phyloP scores from a whole-genome alignment of 2,329 filamentous ascomycete species.

The Ilyonectria sp. region DNA sequence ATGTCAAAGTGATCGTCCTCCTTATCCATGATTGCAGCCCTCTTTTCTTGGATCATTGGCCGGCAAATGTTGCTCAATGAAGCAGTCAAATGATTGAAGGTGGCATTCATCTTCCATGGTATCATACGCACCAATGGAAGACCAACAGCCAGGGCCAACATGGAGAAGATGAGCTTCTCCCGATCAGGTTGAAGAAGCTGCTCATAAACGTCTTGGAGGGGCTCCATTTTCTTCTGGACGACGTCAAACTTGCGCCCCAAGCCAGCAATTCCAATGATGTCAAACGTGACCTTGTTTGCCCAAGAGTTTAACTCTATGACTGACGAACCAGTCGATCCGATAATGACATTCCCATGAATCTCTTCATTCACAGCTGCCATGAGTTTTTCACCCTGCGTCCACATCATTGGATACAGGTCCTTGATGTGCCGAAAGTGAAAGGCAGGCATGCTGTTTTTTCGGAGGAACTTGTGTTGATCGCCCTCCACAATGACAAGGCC shows the following conservation, averaged over 20 bases:
- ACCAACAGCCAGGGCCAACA: conserved; percentile 34
- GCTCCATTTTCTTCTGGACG: conserved; percentile 53
- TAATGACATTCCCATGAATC: conserved; percentile 32
- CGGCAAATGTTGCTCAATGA: conserved; percentile 31
- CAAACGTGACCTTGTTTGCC: conserved; percentile 69
- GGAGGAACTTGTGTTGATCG: conserved; percentile 77
- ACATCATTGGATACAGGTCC: conserved; percentile 79
- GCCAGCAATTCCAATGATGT: conserved; percentile 73
- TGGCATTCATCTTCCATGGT: conserved; percentile 41
- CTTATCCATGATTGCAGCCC: conserved; percentile 61
- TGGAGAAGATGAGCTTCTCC: conserved; percentile 60
- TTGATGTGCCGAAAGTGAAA: conserved; percentile 80
- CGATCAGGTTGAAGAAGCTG: conserved; percentile 62
- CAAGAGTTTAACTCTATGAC: conserved; percentile 61
- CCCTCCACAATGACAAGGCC: conserved; percentile 77
- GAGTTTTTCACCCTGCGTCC: conserved; percentile 65
- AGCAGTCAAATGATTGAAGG: conserved; percentile 33
- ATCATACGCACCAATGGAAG: conserved; percentile 27
- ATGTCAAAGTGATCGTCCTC: conserved; percentile 72
- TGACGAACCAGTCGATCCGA: conserved; percentile 13
- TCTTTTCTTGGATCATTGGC: conserved; percentile 60
- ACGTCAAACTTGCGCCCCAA: conserved; percentile 69
- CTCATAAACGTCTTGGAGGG: conserved; percentile 61
- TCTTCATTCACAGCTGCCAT: conserved; percentile 60
- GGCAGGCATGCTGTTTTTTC: conserved; percentile 78